Evolutionary conservation across 106 monocot genomes (phyloP).

Genomic region (Dioscorea zingiberensis): DNA sequence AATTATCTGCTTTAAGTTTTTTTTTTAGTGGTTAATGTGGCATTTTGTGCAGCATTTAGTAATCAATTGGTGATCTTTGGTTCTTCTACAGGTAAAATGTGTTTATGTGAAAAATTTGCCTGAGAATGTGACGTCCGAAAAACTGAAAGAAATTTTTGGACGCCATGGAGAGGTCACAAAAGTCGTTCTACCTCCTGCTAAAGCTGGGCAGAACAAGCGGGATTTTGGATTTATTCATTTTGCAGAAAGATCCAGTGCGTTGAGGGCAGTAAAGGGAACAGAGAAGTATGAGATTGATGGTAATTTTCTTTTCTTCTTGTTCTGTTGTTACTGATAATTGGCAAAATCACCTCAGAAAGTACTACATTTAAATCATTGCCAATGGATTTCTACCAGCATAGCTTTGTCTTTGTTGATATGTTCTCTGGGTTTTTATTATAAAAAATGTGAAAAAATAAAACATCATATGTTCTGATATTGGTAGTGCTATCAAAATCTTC

Average conservation of each 20-base stretch:
- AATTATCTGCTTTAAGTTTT: too few species aligned
- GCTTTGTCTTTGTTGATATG: too few species aligned
- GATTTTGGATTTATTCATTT: slow-evolving; percentile 98
- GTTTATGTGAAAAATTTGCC: slow-evolving; percentile 92
- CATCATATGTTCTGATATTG: too few species aligned
- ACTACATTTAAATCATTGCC: too few species aligned
- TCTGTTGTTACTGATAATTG: too few species aligned
- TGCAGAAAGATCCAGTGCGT: slow-evolving; percentile 93
- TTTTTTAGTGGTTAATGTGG: too few species aligned
- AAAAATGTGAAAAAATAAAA: too few species aligned
- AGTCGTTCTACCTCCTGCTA: slow-evolving; percentile 83
- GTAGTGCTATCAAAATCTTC: too few species aligned
- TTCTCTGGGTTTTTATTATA: too few species aligned
- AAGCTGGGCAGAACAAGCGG: slow-evolving; percentile 69
- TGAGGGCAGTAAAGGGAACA: slow-evolving; percentile 82
- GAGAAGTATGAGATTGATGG: slow-evolving; percentile 97
- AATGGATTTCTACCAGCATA: too few species aligned
- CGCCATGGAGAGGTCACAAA: slow-evolving; percentile 88
- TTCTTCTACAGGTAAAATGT: slow-evolving; percentile 72
- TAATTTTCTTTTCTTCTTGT: slow-evolving; percentile 21
- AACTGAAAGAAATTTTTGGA: slow-evolving; percentile 80
- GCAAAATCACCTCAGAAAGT: too few species aligned
- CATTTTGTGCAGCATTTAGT: neutral
- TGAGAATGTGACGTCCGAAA: slow-evolving; percentile 68
- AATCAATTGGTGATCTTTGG: neutral